Base-by-base conservation (phyloP, 2,329 filamentous ascomycete species). In the Neodidymelliopsis sp. region DNA sequence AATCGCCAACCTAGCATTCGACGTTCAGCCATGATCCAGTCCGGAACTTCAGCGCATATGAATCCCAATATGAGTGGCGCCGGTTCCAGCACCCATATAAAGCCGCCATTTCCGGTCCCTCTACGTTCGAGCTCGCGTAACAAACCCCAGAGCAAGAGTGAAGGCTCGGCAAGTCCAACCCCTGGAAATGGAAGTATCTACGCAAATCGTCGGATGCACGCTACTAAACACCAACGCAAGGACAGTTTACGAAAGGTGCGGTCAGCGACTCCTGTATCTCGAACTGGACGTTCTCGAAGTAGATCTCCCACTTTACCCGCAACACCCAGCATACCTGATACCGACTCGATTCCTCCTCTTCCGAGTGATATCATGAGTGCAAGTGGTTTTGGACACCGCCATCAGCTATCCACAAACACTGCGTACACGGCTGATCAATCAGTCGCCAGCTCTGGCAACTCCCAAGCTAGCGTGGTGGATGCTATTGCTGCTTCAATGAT, bases 401-500 rank as follows among this genome's bases (percentile, higher is more conserved):
- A 83, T 35, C 82, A 87, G 57, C 76, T 81, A 12, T 89, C 86
- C 2, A 84, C 79, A 8, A 84, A 78, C 53, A 87, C 84, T 2
- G 75, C 75, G 2, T 80, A 81, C 54, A 86, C 84, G 2, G 77
- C 77, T 22, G 78, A 75, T 49, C 79, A 79, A 29, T 87, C 82
- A 4, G 77, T 81, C 44, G 80, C 77, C 30, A 85, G 81, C 59
- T 76, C 79, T 9, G n/a, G n/a, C n/a, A 81, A 84, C 22, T 87
- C 91, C 59, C 84, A 87, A 31, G 88, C 88, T 0, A 88, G 86
- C 33, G 90, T 97, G 11, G 93, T 99, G 5, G 94, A 97, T 75
- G 91, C 94, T 3, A 97, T 99, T 72, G 92, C 94, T 1, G 92
- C 96, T 68, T 95, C 93, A 0, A 99, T 99, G 94, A 91, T 99